Conservation (phyloP, 139 green algal species). For the Chlorella sorokiniana region DNA sequence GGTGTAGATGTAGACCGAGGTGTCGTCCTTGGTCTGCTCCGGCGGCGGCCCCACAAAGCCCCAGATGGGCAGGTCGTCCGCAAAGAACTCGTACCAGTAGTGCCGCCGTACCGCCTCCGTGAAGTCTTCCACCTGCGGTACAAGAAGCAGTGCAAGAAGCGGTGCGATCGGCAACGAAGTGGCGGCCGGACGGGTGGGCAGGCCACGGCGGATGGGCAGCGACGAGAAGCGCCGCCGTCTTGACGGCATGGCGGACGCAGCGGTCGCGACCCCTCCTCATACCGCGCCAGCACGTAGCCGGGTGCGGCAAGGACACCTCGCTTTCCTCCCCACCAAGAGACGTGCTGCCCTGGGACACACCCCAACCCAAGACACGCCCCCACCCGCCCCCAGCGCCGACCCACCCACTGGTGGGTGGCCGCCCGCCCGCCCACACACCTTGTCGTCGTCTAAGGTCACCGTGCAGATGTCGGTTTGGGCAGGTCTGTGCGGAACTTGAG, state of each 20-base stretch:
- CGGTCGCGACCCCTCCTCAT: no score
- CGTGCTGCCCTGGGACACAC: no score
- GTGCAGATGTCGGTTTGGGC: conserved; percentile 81
- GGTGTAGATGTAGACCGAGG: conserved; percentile 85
- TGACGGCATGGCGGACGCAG: no score
- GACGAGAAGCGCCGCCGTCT: no score
- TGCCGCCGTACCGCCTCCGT: conserved; percentile 75
- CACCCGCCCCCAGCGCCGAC: not conserved
- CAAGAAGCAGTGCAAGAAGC: not conserved
- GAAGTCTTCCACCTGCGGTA: conserved; percentile 67
- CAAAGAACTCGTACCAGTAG: conserved; percentile 95
- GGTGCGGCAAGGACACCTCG: no score
- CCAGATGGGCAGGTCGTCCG: conserved; percentile 95
- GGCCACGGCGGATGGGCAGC: no score
- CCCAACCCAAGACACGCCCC: not conserved
- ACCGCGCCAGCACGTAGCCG: no score
- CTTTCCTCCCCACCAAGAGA: no score
- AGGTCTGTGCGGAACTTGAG: conserved; percentile 82
- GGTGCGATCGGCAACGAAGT: no score
- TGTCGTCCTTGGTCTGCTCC: conserved; percentile 55
- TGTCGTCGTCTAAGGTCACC: conserved; percentile 60
- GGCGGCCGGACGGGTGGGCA: not conserved
- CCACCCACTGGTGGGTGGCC: no score
- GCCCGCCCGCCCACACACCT: conserved; percentile 26
- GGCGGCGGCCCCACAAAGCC: conserved; percentile 85